Evolutionary conservation across 768 basidiomycete genomes (phyloP), one percentile per base, ranked within the genome.

Genomic region (Russula abietina): DNA sequence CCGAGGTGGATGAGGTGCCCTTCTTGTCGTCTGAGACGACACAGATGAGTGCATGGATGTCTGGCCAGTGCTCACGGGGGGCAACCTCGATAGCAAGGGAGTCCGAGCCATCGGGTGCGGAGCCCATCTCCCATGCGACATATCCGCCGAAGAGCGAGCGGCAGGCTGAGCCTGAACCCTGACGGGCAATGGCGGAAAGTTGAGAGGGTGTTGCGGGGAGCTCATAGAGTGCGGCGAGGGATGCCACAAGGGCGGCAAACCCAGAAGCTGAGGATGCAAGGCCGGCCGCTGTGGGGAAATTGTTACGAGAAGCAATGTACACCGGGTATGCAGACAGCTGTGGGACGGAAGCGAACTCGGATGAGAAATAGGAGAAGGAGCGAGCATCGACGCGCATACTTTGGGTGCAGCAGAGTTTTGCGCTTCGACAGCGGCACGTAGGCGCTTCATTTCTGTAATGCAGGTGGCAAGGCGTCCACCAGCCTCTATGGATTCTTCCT

Each of bases 201-300:
- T 83, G 75, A 50, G 93, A 93, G 0, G 90, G 83, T 4, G 87
- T 78, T 28, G 85, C 78, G 10, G 91, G 87, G 55, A 99, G 89
- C 10, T 77, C 68, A 78, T 97, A 98, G 67, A 98, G 86, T 11
- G 85, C 79, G 1, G 94, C 87, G 55, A 99, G 83, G 56, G 95
- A 97, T 14, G 88, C 81, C 30, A 93, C 89, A 45, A 99, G 88
- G 0, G 97, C 97, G 4, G 97, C 96, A 69, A 98, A 95, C 17
- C 97, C 97, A 0, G 94, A 92, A 0, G 97, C 97, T 38, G 95
- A 98, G 1, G 95, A 98, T 1, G 97, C 97, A 50, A 99, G 86
- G 4, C 97, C 97, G 0, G 97, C 97, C 16, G 97, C 97, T 16
- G 97, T 99, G 33, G 97, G 97, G 81, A 99, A 98, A 79, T 98